Evolutionary conservation across 805 yeast species (phyloP), one percentile per base, ranked within the genome.

Genomic region (Yamadazyma olivae): DNA sequence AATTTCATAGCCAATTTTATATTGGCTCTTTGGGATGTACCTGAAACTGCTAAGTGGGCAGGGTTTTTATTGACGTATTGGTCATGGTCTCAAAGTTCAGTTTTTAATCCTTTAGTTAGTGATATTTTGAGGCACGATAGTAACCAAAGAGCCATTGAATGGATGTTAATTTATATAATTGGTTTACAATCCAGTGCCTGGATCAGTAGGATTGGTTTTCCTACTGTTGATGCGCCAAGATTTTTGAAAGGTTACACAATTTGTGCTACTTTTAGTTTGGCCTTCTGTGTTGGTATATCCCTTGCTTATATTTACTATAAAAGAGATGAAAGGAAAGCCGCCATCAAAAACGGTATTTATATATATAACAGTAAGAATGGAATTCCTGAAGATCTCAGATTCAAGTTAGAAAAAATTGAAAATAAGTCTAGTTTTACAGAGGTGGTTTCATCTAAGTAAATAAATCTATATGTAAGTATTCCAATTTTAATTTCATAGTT

Each of bases 171-270:
- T 21, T 46, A 46, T 33, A 40, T 50, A 6, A 13, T 42, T n/a
- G 51, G 56, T 12, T 34, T 53, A 13, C 59, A 52, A 37, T 53
- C 69, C 3, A 45, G 50, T 27, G 66, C 63, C 8, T 61, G 67
- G 66, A 54, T 61, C 9, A 38, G 46, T 26, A 41, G 53, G 17
- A 38, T 64, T 3, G 44, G 31, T 34, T 78, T 79, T 58, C 75
- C 69, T 38, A 77, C 81, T 1, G 64, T 56, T 8, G 78, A 75
- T 32, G 61, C 75, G 6, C 82, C 82, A 16, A 55, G 70, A 25
- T 77, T 61, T 49, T 54, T 53, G 30, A 71, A 66, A 22, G 82
- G 82, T 38, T 77, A 68, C 50, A 51, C 67, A 47, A 21, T 64
- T 48, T 64, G 68, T 53, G 68, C 72, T 6, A 66, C 60, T 3